Conservation (phyloP, 352 stramenopile species). For the Phytophthora lateralis region DNA sequence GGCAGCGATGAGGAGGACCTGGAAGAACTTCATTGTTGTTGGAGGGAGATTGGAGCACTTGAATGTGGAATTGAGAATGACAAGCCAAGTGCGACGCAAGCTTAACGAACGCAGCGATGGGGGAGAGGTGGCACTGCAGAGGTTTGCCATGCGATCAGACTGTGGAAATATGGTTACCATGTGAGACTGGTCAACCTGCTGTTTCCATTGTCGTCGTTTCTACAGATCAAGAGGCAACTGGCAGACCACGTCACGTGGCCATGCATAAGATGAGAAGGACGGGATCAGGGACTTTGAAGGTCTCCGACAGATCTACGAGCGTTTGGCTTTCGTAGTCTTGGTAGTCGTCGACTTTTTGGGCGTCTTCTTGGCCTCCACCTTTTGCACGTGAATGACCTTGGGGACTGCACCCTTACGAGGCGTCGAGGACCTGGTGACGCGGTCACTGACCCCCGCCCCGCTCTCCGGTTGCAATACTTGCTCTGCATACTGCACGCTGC, state of each 20-base stretch:
- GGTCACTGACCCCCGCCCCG: slow-evolving; percentile 23
- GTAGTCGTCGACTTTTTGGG: not conserved
- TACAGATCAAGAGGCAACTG: slow-evolving; percentile 7
- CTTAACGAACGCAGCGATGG: not conserved
- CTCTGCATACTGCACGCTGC: slow-evolving; percentile 14
- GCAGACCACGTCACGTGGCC: not conserved
- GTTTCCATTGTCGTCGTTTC: slow-evolving; percentile 5
- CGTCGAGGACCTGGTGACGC: slow-evolving; percentile 17
- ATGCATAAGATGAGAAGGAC: no score
- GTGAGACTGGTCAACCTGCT: slow-evolving; percentile 18
- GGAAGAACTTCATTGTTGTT: slow-evolving; percentile 39
- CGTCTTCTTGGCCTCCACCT: slow-evolving; percentile 6
- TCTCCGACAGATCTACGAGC: not conserved
- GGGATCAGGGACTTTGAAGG: not conserved
- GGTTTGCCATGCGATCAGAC: slow-evolving; percentile 15
- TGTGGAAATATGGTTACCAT: slow-evolving; percentile 8
- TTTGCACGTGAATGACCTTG: slow-evolving; percentile 26
- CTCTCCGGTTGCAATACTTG: slow-evolving; percentile 25
- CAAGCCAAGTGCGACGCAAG: not conserved
- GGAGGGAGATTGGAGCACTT: slow-evolving; percentile 1
- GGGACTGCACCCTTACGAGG: slow-evolving; percentile 14
- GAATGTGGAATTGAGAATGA: slow-evolving; percentile 24
- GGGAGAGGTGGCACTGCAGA: slow-evolving; percentile 10
- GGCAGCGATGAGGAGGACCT: slow-evolving; percentile 32
- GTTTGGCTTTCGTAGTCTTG: slow-evolving; percentile 1